phyloP scores from a whole-genome alignment of 2,329 filamentous ascomycete species.

The Ramularia endophylla region DNA sequence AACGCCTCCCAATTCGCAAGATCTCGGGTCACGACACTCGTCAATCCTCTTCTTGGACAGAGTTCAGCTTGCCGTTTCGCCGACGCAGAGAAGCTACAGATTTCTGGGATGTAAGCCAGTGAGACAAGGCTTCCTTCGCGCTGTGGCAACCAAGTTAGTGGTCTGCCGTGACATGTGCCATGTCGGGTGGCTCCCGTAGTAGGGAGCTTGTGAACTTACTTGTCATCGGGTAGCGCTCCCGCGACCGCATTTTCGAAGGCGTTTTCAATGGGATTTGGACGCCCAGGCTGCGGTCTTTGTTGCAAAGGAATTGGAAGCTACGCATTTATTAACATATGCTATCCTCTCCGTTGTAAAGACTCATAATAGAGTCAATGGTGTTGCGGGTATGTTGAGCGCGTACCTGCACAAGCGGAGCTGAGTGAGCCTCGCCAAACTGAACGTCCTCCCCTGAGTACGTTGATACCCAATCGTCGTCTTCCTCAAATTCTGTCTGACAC shows the following conservation, averaged over 20 bases:
- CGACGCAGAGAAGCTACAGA: conserved; percentile 15
- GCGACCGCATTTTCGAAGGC: conserved; percentile 21
- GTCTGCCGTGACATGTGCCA: no score
- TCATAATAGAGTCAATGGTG: conserved; percentile 25
- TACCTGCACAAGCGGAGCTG: conserved; percentile 26
- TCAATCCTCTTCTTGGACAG: conserved; percentile 22
- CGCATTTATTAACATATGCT: conserved; percentile 16
- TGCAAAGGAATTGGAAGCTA: conserved; percentile 2
- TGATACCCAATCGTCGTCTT: conserved; percentile 19
- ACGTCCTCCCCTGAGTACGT: conserved; percentile 26
- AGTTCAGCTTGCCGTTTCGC: conserved; percentile 18
- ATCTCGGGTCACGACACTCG: not conserved
- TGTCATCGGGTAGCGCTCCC: conserved; percentile 22
- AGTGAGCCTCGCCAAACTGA: conserved; percentile 16
- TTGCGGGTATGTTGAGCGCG: conserved; percentile 15
- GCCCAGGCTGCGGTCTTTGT: conserved; percentile 1
- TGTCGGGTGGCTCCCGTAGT: no score
- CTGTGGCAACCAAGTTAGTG: conserved; percentile 11
- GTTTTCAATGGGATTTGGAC: conserved; percentile 15
- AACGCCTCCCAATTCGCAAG: no score
- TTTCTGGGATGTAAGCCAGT: conserved; percentile 24
- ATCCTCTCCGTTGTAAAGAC: conserved; percentile 16
- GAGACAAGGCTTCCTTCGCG: conserved; percentile 20
- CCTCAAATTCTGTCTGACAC: conserved; percentile 21
- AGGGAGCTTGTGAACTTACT: conserved; percentile 16